Percentiles rank a stretch among this genome's conserved stretches.
Conservation (phyloP, 2,329 filamentous ascomycete genomes). For the Microsporum canis region DNA sequence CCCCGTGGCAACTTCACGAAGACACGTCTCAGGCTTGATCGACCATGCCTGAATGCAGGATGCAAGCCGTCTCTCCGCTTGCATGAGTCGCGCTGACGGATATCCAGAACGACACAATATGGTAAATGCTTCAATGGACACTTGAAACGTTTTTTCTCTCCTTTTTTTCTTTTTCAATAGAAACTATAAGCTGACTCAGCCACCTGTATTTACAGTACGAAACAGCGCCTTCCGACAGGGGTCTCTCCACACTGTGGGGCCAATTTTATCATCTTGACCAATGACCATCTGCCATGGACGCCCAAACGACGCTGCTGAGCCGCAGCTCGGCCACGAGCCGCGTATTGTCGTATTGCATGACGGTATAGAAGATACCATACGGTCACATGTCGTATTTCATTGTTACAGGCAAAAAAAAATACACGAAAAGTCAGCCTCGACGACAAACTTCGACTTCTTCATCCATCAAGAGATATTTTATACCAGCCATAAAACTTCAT, state of each 20-base stretch:
- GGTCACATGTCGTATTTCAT: background rate
- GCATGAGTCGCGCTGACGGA: background rate
- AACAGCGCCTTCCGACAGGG: background rate
- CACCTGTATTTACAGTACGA: background rate
- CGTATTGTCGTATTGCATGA: background rate
- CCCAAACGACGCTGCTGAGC: slow-evolving; percentile 1
- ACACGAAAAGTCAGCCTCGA: background rate
- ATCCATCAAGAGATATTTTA: background rate
- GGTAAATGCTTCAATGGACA: background rate
- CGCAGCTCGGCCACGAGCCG: slow-evolving; percentile 5
- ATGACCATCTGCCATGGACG: background rate
- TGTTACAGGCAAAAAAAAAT: background rate
- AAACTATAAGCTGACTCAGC: background rate
- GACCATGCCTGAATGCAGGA: background rate
- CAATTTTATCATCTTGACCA: background rate
- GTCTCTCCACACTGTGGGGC: slow-evolving; percentile 1
- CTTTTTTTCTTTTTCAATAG: background rate
- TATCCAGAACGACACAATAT: background rate
- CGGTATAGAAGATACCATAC: background rate
- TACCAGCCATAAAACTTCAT: background rate
- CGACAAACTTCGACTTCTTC: background rate
- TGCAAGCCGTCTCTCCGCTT: background rate
- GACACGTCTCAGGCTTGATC: background rate
- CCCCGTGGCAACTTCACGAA: background rate
- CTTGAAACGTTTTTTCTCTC: background rate